phyloP scores from a whole-genome alignment of 2,329 filamentous ascomycete species.

The Thelonectria blattea region DNA sequence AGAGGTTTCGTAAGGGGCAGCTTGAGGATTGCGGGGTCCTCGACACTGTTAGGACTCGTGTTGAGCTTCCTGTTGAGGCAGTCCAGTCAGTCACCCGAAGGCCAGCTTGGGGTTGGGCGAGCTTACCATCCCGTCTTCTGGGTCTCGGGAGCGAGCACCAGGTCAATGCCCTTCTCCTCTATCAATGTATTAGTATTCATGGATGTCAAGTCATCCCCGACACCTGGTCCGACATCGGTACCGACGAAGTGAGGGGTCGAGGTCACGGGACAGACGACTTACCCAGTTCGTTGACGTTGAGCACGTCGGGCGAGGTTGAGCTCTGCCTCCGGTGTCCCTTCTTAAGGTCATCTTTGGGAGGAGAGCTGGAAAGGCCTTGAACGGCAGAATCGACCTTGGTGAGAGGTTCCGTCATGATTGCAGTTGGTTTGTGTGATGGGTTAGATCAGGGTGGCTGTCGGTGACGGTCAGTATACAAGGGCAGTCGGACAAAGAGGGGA shows the following conservation, averaged over 20 bases:
- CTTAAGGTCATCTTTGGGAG: slow-evolving; percentile 61
- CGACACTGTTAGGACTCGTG: slow-evolving; percentile 76
- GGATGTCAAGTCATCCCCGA: not conserved
- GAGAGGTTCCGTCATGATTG: slow-evolving; percentile 61
- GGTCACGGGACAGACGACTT: slow-evolving; percentile 44
- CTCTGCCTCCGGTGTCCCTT: slow-evolving; percentile 72
- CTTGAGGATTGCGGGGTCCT: slow-evolving; percentile 85
- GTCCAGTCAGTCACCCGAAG: slow-evolving; percentile 15
- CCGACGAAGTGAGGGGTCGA: slow-evolving; percentile 8
- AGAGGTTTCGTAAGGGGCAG: slow-evolving; percentile 79
- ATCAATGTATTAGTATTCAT: slow-evolving; percentile 33
- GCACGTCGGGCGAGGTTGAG: slow-evolving; percentile 70
- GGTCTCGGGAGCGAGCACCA: slow-evolving; percentile 80
- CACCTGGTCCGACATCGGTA: slow-evolving; percentile 20
- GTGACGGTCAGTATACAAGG: slow-evolving; percentile 2
- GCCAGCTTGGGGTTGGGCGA: not conserved
- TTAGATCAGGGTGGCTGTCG: slow-evolving; percentile 31
- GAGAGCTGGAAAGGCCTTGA: slow-evolving; percentile 74
- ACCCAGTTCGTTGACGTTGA: slow-evolving; percentile 87
- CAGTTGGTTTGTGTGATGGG: slow-evolving; percentile 24
- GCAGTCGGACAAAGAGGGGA: not conserved
- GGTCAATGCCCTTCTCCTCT: slow-evolving; percentile 77
- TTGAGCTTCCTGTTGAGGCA: slow-evolving; percentile 85
- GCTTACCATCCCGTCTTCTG: slow-evolving; percentile 87
- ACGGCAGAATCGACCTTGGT: slow-evolving; percentile 92